A percentile compares a stretch with the other conserved stretches of the same genome.
phyloP scores from a whole-genome alignment of 139 green algal genomes.

The Chara braunii region DNA sequence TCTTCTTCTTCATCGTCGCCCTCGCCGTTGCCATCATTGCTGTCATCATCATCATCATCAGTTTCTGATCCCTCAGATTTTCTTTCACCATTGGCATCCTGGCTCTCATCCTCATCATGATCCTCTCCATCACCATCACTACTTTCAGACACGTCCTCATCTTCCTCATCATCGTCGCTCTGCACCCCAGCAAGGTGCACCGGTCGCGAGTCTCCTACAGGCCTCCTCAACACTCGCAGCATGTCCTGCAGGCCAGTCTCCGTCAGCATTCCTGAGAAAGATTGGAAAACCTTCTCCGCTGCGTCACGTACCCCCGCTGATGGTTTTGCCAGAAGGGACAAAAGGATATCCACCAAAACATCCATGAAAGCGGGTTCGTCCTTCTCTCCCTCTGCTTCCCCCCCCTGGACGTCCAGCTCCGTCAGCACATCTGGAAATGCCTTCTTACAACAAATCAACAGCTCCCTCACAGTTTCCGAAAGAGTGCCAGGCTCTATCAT shows the following conservation, averaged over 20 bases:
- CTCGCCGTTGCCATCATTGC: not conserved
- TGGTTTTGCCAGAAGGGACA: conserved; percentile 23
- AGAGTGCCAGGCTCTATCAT: conserved; percentile 4
- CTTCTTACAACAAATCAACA: no score
- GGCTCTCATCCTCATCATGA: conserved; percentile 13
- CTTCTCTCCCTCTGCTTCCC: no score
- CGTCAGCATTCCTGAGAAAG: conserved; percentile 11
- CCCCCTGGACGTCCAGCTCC: no score
- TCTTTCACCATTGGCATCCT: not conserved
- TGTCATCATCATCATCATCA: conserved; percentile 15
- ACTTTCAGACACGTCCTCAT: not conserved
- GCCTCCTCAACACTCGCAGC: conserved; percentile 4
- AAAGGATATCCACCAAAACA: conserved; percentile 22
- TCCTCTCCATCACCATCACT: not conserved
- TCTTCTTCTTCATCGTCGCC: conserved; percentile 23
- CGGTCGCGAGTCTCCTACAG: not conserved
- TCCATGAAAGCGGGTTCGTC: conserved; percentile 9
- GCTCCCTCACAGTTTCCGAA: no score
- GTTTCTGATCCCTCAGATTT: conserved; percentile 6
- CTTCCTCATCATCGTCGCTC: conserved; percentile 9
- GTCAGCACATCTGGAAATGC: no score
- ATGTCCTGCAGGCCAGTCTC: not conserved
- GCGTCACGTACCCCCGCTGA: conserved; percentile 3
- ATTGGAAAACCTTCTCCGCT: conserved; percentile 14
- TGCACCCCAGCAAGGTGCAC: not conserved